These are phyloP conservation scores for Pisolithus orientalis DNA, from an alignment of 768 basidiomycete genomes.

Conservation along the genomic window DNA sequence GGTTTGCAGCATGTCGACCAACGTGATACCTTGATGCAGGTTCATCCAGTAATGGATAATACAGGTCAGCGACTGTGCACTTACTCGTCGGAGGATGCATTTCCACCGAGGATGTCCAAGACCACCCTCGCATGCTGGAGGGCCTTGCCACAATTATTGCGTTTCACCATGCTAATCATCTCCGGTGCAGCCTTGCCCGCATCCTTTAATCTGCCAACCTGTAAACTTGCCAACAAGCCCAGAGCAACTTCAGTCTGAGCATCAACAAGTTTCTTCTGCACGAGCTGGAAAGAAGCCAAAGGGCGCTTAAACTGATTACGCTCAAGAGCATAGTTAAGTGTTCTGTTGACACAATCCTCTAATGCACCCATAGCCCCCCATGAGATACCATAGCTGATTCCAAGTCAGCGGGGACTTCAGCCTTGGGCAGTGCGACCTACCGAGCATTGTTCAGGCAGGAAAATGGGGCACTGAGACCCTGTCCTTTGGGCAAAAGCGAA, in stretches of 20 bases:
- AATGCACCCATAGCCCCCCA: conserved; percentile 97
- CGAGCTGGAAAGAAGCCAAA: conserved; percentile 91
- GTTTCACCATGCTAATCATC: conserved; percentile 93
- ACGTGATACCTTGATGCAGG: conserved; percentile 67
- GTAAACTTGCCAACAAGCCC: conserved; percentile 68
- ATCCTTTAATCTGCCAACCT: conserved; percentile 87
- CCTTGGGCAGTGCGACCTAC: conserved; percentile 21
- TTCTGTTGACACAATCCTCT: conserved; percentile 78
- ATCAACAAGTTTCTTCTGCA: conserved; percentile 95
- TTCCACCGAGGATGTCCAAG: conserved; percentile 90
- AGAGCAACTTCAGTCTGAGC: conserved; percentile 83
- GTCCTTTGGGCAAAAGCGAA: conserved; percentile 69
- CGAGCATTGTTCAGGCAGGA: conserved; percentile 89
- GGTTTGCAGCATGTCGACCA: conserved; percentile 88
- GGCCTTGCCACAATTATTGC: conserved; percentile 95
- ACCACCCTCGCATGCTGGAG: conserved; percentile 74
- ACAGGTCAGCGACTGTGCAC: conserved; percentile 21
- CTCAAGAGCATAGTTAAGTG: conserved; percentile 82
- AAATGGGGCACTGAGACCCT: conserved; percentile 81
- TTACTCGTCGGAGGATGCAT: conserved; percentile 89
- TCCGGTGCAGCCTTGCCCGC: conserved; percentile 66
- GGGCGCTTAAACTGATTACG: conserved; percentile 87
- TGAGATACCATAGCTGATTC: conserved; percentile 69
- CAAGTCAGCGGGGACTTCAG: neutral
- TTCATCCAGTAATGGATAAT: neutral